These are phyloP conservation scores for Plenodomus lindquistii DNA, from an alignment of 2,329 filamentous ascomycete genomes.

Conservation along the genomic window DNA sequence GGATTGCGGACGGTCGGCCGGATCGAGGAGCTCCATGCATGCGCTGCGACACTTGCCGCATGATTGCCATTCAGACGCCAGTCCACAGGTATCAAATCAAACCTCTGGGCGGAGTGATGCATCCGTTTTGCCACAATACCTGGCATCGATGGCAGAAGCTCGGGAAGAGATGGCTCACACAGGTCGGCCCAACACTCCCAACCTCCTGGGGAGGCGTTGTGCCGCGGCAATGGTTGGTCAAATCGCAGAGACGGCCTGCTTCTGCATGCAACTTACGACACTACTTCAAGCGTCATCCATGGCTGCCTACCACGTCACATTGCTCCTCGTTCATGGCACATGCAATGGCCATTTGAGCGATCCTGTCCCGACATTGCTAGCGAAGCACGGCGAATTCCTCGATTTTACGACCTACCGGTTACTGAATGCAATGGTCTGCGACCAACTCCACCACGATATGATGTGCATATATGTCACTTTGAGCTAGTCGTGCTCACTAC, in stretches of 20 bases:
- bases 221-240: conserved; percentile 15
- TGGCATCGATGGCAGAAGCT: conserved; percentile 8
- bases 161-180: conserved; percentile 18
- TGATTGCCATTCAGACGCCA: not conserved
- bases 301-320: conserved; percentile 7
- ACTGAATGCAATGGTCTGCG: not conserved
- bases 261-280: conserved; percentile 21
- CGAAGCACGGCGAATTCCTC: not conserved
- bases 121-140: conserved; percentile 7
- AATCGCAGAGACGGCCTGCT: conserved; percentile 20
- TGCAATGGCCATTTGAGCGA: not conserved
- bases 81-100: conserved; percentile 4
- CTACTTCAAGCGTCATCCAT: conserved; percentile 17
- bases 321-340: not conserved
- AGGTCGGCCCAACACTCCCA: conserved; percentile 19
- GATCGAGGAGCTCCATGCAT: not conserved
- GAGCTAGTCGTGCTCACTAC: conserved; percentile 2
- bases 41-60: not conserved
- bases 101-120: conserved; percentile 5
- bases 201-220: conserved; percentile 19
- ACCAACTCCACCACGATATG: not conserved
- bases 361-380: not conserved
- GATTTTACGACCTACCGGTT: not conserved
- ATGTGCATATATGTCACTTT: not conserved
- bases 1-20: not conserved